Percentiles rank a stretch among this genome's conserved stretches.
Conservation (phyloP, 1,284 basidiomycete genomes). For the Irpex rosettiformis region DNA sequence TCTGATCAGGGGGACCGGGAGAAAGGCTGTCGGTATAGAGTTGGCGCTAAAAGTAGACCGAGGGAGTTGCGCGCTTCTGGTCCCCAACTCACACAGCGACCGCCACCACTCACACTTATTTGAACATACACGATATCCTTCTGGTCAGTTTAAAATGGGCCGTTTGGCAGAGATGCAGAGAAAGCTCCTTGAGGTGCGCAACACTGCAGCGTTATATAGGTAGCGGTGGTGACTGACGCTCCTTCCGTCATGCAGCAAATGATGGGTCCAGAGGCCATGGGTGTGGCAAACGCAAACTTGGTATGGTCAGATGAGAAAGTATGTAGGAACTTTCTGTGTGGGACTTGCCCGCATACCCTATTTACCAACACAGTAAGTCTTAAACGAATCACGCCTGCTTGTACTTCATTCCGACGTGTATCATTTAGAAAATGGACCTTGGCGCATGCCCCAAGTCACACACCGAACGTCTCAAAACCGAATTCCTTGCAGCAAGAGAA, state of each 20-base stretch:
- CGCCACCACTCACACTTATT: background rate
- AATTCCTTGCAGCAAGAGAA: constrained; percentile 80
- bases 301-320: constrained; percentile 98
- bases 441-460: constrained; percentile 98
- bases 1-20: background rate
- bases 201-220: background rate
- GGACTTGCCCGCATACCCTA: constrained; percentile 94
- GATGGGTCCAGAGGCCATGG: constrained; percentile 99
- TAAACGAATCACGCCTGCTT: background rate
- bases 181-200: constrained; percentile 81
- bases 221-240: constrained; percentile 2
- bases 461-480: constrained; percentile 90
- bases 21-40: background rate
- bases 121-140: background rate
- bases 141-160: constrained; percentile 53
- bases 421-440: constrained; percentile 94
- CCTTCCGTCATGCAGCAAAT: constrained; percentile 69
- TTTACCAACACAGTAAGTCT: constrained; percentile 95
- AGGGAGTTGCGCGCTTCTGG: background rate
- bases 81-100: background rate
- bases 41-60: background rate
- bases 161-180: constrained; percentile 89
- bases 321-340: constrained; percentile 98
- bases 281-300: constrained; percentile 87
- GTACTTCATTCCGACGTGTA: constrained; percentile 4